phyloP scores from a whole-genome alignment of 441 rosid genomes.

The Adansonia grandidieri region DNA sequence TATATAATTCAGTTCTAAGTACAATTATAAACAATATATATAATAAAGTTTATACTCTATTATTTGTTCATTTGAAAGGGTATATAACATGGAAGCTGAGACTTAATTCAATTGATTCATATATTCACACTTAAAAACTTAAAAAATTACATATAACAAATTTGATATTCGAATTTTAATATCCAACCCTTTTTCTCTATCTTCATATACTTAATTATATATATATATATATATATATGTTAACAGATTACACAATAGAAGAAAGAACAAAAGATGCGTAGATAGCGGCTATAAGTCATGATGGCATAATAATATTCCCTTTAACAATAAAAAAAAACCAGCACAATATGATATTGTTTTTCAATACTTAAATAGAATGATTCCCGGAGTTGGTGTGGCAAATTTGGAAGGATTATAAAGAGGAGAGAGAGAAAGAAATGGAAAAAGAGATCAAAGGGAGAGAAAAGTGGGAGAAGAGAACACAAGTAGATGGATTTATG shows the following conservation, averaged over 20 bases:
- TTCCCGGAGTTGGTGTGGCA: conserved; percentile 69
- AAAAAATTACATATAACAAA: background rate
- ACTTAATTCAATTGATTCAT: background rate
- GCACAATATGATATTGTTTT: conserved; percentile 23
- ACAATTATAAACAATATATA: no score
- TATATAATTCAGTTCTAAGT: no score
- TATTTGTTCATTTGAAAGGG: background rate
- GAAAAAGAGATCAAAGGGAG: conserved; percentile 5
- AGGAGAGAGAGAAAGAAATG: conserved; percentile 20
- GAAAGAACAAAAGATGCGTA: conserved; percentile 49
- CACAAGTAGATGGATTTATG: conserved; percentile 50
- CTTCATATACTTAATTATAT: no score
- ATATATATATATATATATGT: no score
- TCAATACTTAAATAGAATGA: conserved; percentile 52
- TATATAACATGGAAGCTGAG: background rate
- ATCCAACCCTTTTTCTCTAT: background rate
- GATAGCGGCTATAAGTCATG: conserved; percentile 39
- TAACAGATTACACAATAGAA: conserved; percentile 28
- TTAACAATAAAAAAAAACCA: conserved; percentile 26
- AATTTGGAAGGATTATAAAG: conserved; percentile 58
- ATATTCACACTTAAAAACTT: background rate
- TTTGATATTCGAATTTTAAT: background rate
- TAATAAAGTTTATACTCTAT: background rate
- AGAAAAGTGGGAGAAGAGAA: conserved; percentile 51
- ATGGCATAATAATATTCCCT: conserved; percentile 56